Conservation (phyloP, 2,329 filamentous ascomycete species). For the Fusarium albidum region DNA sequence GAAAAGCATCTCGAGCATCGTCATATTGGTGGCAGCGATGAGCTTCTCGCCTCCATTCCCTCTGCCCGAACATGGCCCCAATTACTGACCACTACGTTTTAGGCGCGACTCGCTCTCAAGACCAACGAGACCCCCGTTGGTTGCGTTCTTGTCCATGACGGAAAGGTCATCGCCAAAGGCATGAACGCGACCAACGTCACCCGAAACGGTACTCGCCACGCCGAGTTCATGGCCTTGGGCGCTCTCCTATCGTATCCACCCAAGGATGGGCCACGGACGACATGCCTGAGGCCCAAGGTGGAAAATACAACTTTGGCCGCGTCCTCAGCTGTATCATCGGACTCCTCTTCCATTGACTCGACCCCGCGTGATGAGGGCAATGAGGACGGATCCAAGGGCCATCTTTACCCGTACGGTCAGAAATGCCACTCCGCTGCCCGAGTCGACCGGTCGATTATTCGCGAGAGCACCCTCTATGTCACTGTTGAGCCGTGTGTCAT, state of each 20-base stretch:
- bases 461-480: conserved; percentile 83
- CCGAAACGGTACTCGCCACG: conserved; percentile 90
- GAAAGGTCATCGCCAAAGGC: conserved; percentile 81
- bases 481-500: conserved; percentile 99
- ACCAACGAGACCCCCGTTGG: conserved; percentile 96
- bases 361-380: conserved; percentile 53
- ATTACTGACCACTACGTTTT: conserved; percentile 21
- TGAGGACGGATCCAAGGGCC: conserved; percentile 62
- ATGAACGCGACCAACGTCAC: conserved; percentile 98
- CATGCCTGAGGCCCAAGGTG: conserved; percentile 46
- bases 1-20: not conserved
- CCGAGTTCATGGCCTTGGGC: conserved; percentile 88
- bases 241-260: conserved; percentile 58
- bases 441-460: conserved; percentile 73
- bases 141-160: conserved; percentile 87
- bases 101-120: conserved; percentile 86
- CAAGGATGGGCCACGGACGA: conserved; percentile 41
- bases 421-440: conserved; percentile 63
- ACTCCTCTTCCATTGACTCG: conserved; percentile 35
- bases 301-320: conserved; percentile 35
- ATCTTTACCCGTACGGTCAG: conserved; percentile 69
- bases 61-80: too few species aligned
- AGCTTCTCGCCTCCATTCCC: not conserved
- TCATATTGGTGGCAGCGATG: not conserved
- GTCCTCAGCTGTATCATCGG: conserved; percentile 32